Base-by-base conservation (phyloP, 1,139 yeast genomes). In the Schwanniomyces etchellsii region DNA sequence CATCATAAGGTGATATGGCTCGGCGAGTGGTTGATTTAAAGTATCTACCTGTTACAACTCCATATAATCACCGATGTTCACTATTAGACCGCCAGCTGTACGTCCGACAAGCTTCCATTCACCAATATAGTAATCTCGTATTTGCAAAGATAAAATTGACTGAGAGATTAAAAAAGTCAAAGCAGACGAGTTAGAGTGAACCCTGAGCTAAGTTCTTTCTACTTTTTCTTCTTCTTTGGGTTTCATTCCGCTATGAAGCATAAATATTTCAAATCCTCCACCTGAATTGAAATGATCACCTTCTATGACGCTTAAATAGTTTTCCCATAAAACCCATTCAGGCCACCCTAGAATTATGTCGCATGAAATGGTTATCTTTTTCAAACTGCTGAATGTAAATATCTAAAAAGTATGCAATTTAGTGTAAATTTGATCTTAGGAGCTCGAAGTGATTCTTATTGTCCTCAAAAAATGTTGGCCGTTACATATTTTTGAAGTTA, bases 181-280 rank as follows among this genome's bases (percentile, higher is more conserved):
- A 1, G 66, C 75, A 31, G 68, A 58, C 24, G 64, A 58, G 45
- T 70, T 77, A n/a, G 72, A 62, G 36, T 70, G 77, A 1, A 76
- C 77, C 35, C 76, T 52, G 18, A 70, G 49, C 70, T 70, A 67
- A 7, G 66, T 69, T 14, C 55, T 52, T 12, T 55, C 51, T 0
- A 30, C 48, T 44, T 30, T 47, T 17, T 34, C 33, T 18, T 36
- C 40, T 28, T 56, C 60, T 16, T 52, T 50, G 3, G 48, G 42
- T 6, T 47, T 40, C 55, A 56, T 48, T n/a, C 44, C 49, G 33
- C 55, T 57, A 34, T 56, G 56, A 11, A 50, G 33, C 62, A 57
- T 57, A 29, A 57, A 55, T 35, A 63, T 42, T 5, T 62, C 64
- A 28, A 51, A 52, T 2, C 62, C 64, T 4, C 13, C 13, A 7